Evolutionary conservation across 2,329 filamentous ascomycete species (phyloP).

Genomic region (Dothistroma septosporum): DNA sequence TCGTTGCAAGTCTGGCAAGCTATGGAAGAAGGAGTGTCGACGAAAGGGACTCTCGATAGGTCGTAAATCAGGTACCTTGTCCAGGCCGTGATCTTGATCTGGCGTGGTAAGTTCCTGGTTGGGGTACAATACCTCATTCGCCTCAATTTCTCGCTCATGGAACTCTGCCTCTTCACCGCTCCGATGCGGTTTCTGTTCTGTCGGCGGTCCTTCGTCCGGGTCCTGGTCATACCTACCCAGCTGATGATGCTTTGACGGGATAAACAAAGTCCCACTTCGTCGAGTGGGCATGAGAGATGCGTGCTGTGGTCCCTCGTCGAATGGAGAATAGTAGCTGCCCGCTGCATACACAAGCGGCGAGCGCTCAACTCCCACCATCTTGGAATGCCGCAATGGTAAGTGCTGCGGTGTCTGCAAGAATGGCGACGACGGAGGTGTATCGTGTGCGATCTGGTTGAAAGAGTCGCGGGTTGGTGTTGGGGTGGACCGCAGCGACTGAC

Average conservation of each 20-base stretch:
- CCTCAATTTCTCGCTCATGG: background rate
- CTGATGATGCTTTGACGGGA: slow-evolving; percentile 46
- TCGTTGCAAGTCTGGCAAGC: slow-evolving; percentile 10
- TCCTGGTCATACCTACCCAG: slow-evolving; percentile 45
- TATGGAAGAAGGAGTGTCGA: slow-evolving; percentile 19
- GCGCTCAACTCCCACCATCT: slow-evolving; percentile 20
- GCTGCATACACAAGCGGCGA: slow-evolving; percentile 20
- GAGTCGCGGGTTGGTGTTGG: slow-evolving; percentile 27
- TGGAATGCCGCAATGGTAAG: slow-evolving; percentile 32
- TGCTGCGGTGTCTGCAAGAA: slow-evolving; percentile 41
- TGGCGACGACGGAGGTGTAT: slow-evolving; percentile 39
- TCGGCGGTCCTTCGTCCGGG: background rate
- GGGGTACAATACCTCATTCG: background rate
- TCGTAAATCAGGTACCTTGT: slow-evolving; percentile 1
- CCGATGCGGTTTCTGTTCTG: background rate
- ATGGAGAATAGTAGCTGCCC: slow-evolving; percentile 17
- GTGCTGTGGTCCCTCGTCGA: slow-evolving; percentile 13
- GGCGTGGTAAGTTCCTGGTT: background rate
- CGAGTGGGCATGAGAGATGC: slow-evolving; percentile 9
- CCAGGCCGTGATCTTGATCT: background rate
- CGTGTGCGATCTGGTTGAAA: slow-evolving; percentile 35
- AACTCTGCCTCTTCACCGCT: background rate
- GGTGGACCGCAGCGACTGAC: slow-evolving; percentile 37
- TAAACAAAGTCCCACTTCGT: slow-evolving; percentile 12
- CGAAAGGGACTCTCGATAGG: slow-evolving; percentile 29